These are phyloP conservation scores for Penicillium samsonianum DNA, from an alignment of 495 filamentous ascomycete species.

Conservation along the genomic window DNA sequence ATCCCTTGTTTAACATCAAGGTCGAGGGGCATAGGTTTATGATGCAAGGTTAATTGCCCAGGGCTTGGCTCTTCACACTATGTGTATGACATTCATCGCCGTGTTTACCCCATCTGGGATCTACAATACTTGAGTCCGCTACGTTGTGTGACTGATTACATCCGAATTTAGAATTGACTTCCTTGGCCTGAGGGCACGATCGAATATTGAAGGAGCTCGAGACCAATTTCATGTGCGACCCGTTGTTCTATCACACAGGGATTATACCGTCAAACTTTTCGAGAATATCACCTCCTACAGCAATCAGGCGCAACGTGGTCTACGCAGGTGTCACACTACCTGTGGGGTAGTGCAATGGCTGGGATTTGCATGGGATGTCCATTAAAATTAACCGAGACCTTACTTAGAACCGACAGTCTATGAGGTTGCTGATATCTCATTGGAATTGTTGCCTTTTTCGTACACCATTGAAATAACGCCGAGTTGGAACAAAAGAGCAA, in stretches of 20 bases:
- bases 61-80: constrained; percentile 3
- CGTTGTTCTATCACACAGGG: background rate
- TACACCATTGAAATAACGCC: constrained; percentile 51
- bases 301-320: constrained; percentile 1
- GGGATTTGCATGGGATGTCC: background rate
- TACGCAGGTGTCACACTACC: constrained; percentile 6
- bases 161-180: background rate
- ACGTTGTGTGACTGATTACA: constrained; percentile 2
- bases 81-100: background rate
- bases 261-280: background rate
- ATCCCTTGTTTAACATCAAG: constrained; percentile 26
- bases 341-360: background rate
- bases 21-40: constrained; percentile 5
- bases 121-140: background rate
- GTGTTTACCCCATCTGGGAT: background rate
- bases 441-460: constrained; percentile 46
- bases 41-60: constrained; percentile 28
- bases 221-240: background rate
- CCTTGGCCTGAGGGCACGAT: background rate
- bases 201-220: background rate
- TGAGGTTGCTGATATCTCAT: constrained; percentile 30
- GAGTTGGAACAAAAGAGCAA: constrained; percentile 42
- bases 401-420: constrained; percentile 7
- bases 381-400: background rate
- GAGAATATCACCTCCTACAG: background rate